These are phyloP conservation scores for Backusella parvicylindrica DNA, from an alignment of 192 early-diverging fungal genomes.

Conservation along the genomic window DNA sequence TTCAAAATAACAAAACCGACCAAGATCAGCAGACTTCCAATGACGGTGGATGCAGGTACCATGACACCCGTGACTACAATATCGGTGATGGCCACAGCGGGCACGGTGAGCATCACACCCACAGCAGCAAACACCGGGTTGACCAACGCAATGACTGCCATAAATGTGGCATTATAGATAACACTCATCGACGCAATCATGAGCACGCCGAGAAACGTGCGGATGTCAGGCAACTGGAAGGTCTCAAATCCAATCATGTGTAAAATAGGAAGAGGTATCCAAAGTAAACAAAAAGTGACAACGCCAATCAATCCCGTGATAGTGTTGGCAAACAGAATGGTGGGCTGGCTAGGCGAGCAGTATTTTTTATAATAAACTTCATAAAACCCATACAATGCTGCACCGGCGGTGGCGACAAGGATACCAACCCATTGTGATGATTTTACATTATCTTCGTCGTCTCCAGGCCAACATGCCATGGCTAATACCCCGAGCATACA, in stretches of 20 bases:
- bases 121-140: constrained; percentile 71
- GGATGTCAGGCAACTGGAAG: constrained; percentile 60
- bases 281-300: constrained; percentile 59
- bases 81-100: constrained; percentile 61
- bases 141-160: constrained; percentile 73
- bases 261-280: constrained; percentile 72
- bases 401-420: constrained; percentile 58
- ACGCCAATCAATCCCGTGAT: constrained; percentile 70
- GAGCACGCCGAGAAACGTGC: constrained; percentile 52
- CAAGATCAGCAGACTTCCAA: constrained; percentile 52
- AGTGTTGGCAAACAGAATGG: constrained; percentile 73
- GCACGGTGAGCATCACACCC: constrained; percentile 80
- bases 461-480: constrained; percentile 48
- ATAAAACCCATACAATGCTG: constrained; percentile 72
- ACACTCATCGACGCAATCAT: constrained; percentile 68
- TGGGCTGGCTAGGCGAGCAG: constrained; percentile 52
- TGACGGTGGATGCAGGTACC: constrained; percentile 48
- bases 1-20: constrained; percentile 50
- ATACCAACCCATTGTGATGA: constrained; percentile 36
- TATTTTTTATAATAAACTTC: constrained; percentile 82
- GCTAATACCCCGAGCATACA: constrained; percentile 68
- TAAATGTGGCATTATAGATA: constrained; percentile 72
- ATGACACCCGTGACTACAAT: constrained; percentile 46
- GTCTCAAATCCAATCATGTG: constrained; percentile 57
- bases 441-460: constrained; percentile 8